phyloP scores from a whole-genome alignment of 768 basidiomycete species.

The Candolleomyces efflorescens region DNA sequence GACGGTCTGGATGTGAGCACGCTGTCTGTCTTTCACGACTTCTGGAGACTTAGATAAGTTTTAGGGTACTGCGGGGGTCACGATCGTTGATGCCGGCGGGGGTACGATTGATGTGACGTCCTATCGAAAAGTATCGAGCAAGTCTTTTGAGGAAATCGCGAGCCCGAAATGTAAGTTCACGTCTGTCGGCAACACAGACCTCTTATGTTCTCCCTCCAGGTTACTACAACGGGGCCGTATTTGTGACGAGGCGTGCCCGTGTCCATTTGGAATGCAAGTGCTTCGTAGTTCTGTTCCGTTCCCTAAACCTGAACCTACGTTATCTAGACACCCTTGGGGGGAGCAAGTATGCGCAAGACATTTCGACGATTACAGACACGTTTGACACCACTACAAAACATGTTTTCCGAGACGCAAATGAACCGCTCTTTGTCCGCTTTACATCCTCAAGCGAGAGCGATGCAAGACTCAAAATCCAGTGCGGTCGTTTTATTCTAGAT shows the following conservation, averaged over 20 bases:
- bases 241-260: conserved; percentile 36
- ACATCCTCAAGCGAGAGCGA: conserved; percentile 36
- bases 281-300: neutral
- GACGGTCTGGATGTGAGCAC: conserved; percentile 2
- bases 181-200: neutral
- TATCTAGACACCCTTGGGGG: conserved; percentile 7
- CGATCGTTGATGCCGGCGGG: conserved; percentile 57
- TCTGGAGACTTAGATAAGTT: too few relatives aligned
- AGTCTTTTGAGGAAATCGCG: conserved; percentile 37
- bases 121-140: conserved; percentile 14
- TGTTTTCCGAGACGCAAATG: conserved; percentile 13
- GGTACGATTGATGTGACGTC: conserved; percentile 57
- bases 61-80: conserved; percentile 36
- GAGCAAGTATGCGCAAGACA: conserved; percentile 8
- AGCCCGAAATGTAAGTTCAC: conserved; percentile 30
- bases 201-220: conserved; percentile 19
- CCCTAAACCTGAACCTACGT: neutral
- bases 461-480: conserved; percentile 28
- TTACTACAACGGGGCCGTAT: conserved; percentile 40
- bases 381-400: conserved; percentile 17
- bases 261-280: conserved; percentile 29
- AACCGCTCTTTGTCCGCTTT: conserved; percentile 38
- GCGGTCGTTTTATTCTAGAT: conserved; percentile 35
- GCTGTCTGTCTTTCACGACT: too few relatives aligned
- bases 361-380: conserved; percentile 7